These are phyloP conservation scores for Aureobasidium sp. DNA, from an alignment of 2,329 filamentous ascomycete genomes.

Conservation along the genomic window DNA sequence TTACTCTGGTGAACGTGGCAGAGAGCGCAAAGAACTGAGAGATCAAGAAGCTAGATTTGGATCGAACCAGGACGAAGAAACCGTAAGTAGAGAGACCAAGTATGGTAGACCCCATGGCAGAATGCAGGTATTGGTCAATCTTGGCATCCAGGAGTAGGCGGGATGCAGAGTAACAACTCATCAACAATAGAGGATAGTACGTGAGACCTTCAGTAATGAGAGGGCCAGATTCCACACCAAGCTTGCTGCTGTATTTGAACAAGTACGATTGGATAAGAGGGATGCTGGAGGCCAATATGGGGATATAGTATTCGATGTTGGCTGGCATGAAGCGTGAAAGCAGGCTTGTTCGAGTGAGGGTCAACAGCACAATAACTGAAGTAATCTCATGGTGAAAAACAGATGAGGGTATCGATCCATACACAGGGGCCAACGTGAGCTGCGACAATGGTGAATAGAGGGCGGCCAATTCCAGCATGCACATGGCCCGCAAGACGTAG, in stretches of 20 bases:
- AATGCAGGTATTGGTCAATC: slow-evolving; percentile 12
- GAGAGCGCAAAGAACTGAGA: slow-evolving; percentile 21
- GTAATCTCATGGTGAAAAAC: slow-evolving; percentile 62
- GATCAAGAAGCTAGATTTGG: background rate
- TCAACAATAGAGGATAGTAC: slow-evolving; percentile 48
- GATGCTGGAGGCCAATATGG: slow-evolving; percentile 67
- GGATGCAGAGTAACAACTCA: slow-evolving; percentile 33
- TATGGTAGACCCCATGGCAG: slow-evolving; percentile 40
- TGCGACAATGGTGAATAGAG: slow-evolving; percentile 64
- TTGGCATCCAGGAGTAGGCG: slow-evolving; percentile 18
- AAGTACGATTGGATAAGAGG: slow-evolving; percentile 67
- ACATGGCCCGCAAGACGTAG: slow-evolving; percentile 28
- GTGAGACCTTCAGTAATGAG: slow-evolving; percentile 67
- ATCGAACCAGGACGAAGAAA: slow-evolving; percentile 40
- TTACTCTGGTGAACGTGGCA: slow-evolving; percentile 61
- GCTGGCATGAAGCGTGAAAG: slow-evolving; percentile 3
- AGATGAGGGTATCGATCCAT: slow-evolving; percentile 72
- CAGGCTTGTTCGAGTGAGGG: background rate
- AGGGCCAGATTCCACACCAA: slow-evolving; percentile 68
- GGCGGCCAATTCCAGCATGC: slow-evolving; percentile 49
- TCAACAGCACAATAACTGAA: background rate
- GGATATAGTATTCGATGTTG: slow-evolving; percentile 48
- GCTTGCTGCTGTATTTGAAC: slow-evolving; percentile 55
- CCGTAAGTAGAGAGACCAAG: slow-evolving; percentile 53
- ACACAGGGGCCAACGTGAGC: slow-evolving; percentile 75